A percentile compares a stretch with the other conserved stretches of the same genome.
Evolutionary conservation across 169 alveolate species (phyloP).

Genomic region (Plasmodium coatneyi): DNA sequence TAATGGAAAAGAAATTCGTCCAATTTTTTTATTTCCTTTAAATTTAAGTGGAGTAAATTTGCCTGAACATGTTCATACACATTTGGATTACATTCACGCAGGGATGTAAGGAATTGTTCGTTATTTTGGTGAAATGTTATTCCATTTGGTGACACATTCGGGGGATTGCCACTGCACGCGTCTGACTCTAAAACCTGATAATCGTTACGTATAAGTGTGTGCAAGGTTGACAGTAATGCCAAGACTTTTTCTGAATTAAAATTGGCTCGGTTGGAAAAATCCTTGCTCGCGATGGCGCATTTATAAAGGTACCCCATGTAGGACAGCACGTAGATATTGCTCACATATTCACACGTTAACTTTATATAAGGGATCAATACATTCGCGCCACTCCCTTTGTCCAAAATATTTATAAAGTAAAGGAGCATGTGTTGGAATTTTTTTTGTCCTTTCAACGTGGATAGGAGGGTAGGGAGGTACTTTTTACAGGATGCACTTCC

Average conservation of each 20-base stretch:
- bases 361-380: conserved; percentile 5
- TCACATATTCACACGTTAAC: conserved; percentile 3
- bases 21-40: conserved; percentile 8
- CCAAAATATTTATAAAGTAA: conserved; percentile 23
- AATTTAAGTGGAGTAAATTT: conserved; percentile 3
- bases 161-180: neutral
- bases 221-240: conserved; percentile 14
- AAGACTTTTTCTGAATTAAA: neutral
- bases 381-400: neutral
- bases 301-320: conserved; percentile 36
- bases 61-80: conserved; percentile 40
- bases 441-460: neutral
- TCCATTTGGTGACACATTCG: neutral
- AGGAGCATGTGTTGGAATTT: neutral
- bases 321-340: conserved; percentile 39
- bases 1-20: conserved; percentile 41
- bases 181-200: neutral
- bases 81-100: conserved; percentile 27
- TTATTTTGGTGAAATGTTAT: conserved; percentile 10
- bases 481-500: neutral
- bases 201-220: neutral
- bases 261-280: neutral
- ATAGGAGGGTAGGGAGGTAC: neutral
- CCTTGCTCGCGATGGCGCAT: neutral
- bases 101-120: conserved; percentile 1